Base-by-base conservation (phyloP, 2,329 filamentous ascomycete genomes). In the Sporothrix sp. region DNA sequence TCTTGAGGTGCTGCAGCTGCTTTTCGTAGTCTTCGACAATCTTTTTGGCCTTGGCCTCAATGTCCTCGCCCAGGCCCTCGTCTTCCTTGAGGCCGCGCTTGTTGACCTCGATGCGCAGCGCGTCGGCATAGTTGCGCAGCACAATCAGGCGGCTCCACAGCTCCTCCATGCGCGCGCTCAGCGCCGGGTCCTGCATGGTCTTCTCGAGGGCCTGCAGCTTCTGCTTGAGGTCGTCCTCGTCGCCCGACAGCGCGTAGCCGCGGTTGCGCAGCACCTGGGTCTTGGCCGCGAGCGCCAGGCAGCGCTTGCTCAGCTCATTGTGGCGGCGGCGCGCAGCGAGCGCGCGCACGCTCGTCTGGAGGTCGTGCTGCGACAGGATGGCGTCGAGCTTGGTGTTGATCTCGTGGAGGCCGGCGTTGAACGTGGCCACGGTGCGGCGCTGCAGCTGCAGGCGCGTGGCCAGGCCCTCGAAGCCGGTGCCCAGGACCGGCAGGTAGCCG, bases 71-170 rank as follows among this genome's bases (percentile, higher is more conserved):
- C 51, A 90, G 66, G 1, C 75, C 72, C 30, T 78, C 75, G 14
- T 71, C 70, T 35, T 77, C 73, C 48, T 73, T 69, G 23, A 72
- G 68, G 2, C 80, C 78, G 50, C 82, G 71, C 67, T 81, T 82
- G 63, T 84, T 85, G 52, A 87, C 74, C 69, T 93, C 86, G 59
- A 78, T 79, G 61, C 84, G 83, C 58, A 94, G 66, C 59, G 81
- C 76, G 57, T 83, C 79, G 20, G 85, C 83, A 57, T 87, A 80
- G 54, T 85, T 84, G 56, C 85, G 74, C 43, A 93, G 70, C 33
- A 84, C 78, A 44, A 89, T 83, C 68, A 93, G 78, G 40, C 87
- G 73, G 57, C 86, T 88, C 87, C 87, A 93, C 39, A 93, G 80
- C 70, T 93, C 87, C 66, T 93, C 87, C 62, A 87, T 83, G 57